Evolutionary conservation across 331 rosid genomes (phyloP), one percentile per base, ranked within the genome.

Genomic region (Spiraea crenata): DNA sequence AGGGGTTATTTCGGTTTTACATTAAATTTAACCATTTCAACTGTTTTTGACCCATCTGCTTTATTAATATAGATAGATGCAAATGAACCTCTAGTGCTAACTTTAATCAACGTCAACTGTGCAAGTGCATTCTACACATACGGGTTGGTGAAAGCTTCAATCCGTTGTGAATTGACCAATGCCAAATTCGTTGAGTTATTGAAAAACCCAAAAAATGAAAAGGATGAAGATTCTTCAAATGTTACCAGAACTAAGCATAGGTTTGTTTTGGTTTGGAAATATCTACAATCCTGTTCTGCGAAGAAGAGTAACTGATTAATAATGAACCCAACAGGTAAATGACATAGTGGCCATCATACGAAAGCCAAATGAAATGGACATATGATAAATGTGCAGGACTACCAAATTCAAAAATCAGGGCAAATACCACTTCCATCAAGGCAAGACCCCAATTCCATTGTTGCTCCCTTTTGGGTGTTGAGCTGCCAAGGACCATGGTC

Each of bases 321-420:
- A 71, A 34, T 63, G 76, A 73, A 73, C 8, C n/a, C n/a, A n/a
- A n/a, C 15, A 60, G 52, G 58, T 40, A 25, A 63, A 25, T 11
- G 63, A 63, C 77, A 66, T 25, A 25, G 69, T 70, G 73, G 73
- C 38, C 63, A 79, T 83, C 67, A 67, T 77, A 46, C 34, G 48
- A 60, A 48, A 81, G 77, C 77, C 81, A 84, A 80, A 60, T 73
- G 88, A 82, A 84, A 78, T 14, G 79, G 93, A 85, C 89, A 77
- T 25, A 37, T 74, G 88, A 82, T 54, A 55, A 72, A 44, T 51
- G 62, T 25, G 56, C 13, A 68, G 92, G 93, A 88, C 93, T 90
- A 88, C 82, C 57, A 16, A 25, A 25, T 38, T 50, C 49, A 77
- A 77, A 62, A 81, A 67, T 69, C 39, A 17, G 37, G 63, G 56